Evolutionary conservation across 371 early-diverging fungal species (phyloP), one percentile per base, ranked within the genome.

Genomic region (Apophysomyces ossiformis): DNA sequence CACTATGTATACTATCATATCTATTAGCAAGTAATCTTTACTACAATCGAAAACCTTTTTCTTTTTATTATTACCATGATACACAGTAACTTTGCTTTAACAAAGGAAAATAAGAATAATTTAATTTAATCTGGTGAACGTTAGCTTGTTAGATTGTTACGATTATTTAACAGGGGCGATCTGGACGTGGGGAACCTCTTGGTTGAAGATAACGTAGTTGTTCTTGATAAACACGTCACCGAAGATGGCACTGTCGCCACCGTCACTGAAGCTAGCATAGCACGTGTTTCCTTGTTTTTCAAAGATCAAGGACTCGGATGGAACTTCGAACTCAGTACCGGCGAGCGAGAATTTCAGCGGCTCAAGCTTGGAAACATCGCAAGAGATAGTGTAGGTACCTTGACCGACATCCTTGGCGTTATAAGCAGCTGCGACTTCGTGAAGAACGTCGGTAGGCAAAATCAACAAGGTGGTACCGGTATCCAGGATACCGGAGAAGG

Each of bases 401-500:
- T 71, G 68, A 18, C 68, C 58, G 18, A 64, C 64, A 35, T 64
- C 67, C 0, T 43, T 58, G 21, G 71, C 71, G 18, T 47, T 47
- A 15, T 66, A 67, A 7, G 58, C 61, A 2, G 36, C 5, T 44
- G 71, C 71, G 36, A 71, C 57, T 15, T 46, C 46, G 15, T n/a
- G 44, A 41, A 81, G 80, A 4, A 79, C 66, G 16, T 63, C 46
- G 5, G 73, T 65, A 37, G 80, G 79, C 41, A 86, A 75, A 39
- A 86, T 71, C 65, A 88, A 68, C 16, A 84, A 63, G 1, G 82
- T 85, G 36, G 85, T 83, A 13, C 85, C 83, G 3, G 87, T 86
- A 60, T 84, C 86, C 54, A 85, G 66, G 59, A 85, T 84, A 7
- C 78, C 84, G 1, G 32, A 13, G 54, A 66, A 66, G 11, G 56